Conservation (phyloP, 345 rosid species). For the Alliaria petiolata region DNA sequence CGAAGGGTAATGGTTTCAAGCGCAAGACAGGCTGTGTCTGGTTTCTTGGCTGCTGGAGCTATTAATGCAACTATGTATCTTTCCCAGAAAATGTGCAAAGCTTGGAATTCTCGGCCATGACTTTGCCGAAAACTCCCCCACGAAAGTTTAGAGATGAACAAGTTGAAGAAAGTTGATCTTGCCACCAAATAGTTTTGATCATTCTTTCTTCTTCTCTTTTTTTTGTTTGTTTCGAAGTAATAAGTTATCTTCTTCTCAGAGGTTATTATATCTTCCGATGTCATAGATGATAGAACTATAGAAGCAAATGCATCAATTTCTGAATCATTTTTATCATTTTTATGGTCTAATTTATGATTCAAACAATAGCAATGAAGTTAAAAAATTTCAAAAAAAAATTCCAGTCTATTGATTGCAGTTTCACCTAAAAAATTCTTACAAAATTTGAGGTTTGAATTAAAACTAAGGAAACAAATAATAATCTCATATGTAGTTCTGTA, state of each 20-base stretch:
- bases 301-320: background rate
- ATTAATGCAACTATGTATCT: constrained; percentile 60
- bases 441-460: no score
- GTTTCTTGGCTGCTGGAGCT: constrained; percentile 65
- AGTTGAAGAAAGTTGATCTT: constrained; percentile 1
- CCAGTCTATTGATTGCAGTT: no score
- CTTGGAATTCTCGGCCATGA: constrained; percentile 49
- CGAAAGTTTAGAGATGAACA: background rate
- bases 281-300: background rate
- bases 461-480: no score
- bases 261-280: background rate
- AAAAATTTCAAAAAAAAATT: no score
- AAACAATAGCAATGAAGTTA: no score
- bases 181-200: no score
- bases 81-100: constrained; percentile 63
- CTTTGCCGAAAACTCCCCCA: background rate
- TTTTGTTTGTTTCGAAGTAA: no score
- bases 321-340: background rate
- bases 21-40: constrained; percentile 79
- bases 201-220: background rate
- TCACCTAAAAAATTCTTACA: no score
- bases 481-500: no score
- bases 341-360: background rate
- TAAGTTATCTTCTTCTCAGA: background rate
- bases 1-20: constrained; percentile 76